phyloP scores from a whole-genome alignment of 306 rosid genomes.

The Quercus dentata region DNA sequence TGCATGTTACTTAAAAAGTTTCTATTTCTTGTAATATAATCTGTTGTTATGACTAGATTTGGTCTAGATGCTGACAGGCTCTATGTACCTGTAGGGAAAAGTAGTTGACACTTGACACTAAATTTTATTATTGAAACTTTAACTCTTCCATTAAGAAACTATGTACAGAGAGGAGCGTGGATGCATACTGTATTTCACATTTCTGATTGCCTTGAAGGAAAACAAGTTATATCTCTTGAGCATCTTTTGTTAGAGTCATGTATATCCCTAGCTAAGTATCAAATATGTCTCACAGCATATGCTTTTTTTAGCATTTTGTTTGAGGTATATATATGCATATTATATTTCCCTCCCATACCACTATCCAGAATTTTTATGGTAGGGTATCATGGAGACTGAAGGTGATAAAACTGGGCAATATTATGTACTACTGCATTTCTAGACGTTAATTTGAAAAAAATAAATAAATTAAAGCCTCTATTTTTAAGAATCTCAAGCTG shows the following conservation, averaged over 20 bases:
- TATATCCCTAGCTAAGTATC: neutral
- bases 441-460: neutral
- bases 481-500: neutral
- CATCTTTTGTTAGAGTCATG: neutral
- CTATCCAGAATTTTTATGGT: no score
- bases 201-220: neutral
- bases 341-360: neutral
- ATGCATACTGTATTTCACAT: neutral
- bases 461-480: neutral
- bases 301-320: neutral
- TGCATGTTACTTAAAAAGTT: no score
- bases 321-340: neutral
- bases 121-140: no score
- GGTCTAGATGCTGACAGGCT: no score
- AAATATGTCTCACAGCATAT: neutral
- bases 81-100: no score
- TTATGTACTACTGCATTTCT: neutral
- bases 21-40: no score
- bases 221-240: neutral
- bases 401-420: no score
- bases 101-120: no score
- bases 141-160: no score
- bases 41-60: no score
- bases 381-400: no score
- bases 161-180: neutral